These are phyloP conservation scores for Chlorella vulgaris DNA, from an alignment of 139 green algal species.

Conservation along the genomic window DNA sequence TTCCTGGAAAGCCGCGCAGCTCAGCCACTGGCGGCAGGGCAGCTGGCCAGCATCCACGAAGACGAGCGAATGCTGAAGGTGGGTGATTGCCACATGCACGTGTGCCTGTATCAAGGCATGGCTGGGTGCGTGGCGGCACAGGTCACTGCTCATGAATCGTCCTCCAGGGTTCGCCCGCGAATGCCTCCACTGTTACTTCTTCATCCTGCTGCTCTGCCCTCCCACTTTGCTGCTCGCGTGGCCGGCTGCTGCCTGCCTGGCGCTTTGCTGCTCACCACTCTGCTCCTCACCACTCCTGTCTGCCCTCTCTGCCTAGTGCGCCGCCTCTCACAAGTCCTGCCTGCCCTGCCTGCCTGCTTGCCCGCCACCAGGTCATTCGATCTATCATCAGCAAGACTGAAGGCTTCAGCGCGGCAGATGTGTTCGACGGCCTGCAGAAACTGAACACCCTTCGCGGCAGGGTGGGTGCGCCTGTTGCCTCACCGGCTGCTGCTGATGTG, in stretches of 20 bases:
- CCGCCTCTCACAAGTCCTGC: neutral
- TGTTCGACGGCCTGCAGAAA: slow-evolving; percentile 56
- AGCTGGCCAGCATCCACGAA: neutral
- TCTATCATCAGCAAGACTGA: slow-evolving; percentile 58
- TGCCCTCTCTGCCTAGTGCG: neutral
- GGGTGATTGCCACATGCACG: too few relatives aligned
- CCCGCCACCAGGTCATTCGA: slow-evolving; percentile 52
- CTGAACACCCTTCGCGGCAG: neutral
- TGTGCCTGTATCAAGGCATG: too few relatives aligned
- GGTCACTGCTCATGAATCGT: too few relatives aligned
- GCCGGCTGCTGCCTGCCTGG: too few relatives aligned
- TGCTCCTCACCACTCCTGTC: too few relatives aligned
- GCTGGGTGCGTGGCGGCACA: too few relatives aligned
- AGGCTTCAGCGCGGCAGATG: slow-evolving; percentile 65
- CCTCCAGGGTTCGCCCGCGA: too few relatives aligned
- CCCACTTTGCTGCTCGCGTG: neutral
- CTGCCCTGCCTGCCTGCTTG: neutral
- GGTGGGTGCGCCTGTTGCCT: neutral
- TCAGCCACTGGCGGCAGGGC: neutral
- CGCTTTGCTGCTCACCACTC: neutral
- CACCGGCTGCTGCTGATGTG: neutral
- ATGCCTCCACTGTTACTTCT: too few relatives aligned
- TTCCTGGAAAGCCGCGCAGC: slow-evolving; percentile 61
- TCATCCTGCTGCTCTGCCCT: too few relatives aligned
- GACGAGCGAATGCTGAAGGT: slow-evolving; percentile 67